Evolutionary conservation across 2,329 filamentous ascomycete genomes (phyloP).

Genomic region (Fonsecaea monophora): DNA sequence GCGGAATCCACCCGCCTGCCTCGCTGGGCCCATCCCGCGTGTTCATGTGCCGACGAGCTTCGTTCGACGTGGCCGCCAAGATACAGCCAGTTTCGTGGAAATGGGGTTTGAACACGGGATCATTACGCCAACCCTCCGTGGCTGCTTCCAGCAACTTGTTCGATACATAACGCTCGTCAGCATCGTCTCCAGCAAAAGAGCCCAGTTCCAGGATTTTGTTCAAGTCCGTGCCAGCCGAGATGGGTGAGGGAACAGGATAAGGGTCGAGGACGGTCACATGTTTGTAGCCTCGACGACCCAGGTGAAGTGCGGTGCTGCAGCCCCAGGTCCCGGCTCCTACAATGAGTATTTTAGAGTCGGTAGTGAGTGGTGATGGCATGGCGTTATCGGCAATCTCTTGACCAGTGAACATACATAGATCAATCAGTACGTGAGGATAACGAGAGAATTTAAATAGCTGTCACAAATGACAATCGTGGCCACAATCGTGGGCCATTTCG

Average conservation of each 20-base stretch:
- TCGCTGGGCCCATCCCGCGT: constrained; percentile 46
- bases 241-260: constrained; percentile 55
- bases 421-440: not conserved
- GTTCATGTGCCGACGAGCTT: constrained; percentile 49
- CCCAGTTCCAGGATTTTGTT: constrained; percentile 53
- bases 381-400: not conserved
- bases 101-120: constrained; percentile 53
- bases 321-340: constrained; percentile 62
- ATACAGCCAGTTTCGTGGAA: constrained; percentile 56
- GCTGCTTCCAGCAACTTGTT: constrained; percentile 17
- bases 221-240: constrained; percentile 56
- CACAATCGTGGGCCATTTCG: not conserved
- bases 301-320: constrained; percentile 53
- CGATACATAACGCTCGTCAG: constrained; percentile 18
- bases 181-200: constrained; percentile 23
- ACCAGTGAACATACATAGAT: not conserved
- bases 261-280: constrained; percentile 59
- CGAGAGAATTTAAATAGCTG: not conserved
- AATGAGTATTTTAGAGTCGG: constrained; percentile 44
- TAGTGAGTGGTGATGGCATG: constrained; percentile 10
- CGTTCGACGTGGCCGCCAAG: constrained; percentile 51
- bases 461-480: not conserved
- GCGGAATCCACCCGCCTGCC: constrained; percentile 43
- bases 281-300: constrained; percentile 52
- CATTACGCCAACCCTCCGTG: constrained; percentile 47